Evolutionary conservation across 73 alveolate species (phyloP), one percentile per base, ranked within the genome.

Genomic region (Paramecium sexaurelia): DNA sequence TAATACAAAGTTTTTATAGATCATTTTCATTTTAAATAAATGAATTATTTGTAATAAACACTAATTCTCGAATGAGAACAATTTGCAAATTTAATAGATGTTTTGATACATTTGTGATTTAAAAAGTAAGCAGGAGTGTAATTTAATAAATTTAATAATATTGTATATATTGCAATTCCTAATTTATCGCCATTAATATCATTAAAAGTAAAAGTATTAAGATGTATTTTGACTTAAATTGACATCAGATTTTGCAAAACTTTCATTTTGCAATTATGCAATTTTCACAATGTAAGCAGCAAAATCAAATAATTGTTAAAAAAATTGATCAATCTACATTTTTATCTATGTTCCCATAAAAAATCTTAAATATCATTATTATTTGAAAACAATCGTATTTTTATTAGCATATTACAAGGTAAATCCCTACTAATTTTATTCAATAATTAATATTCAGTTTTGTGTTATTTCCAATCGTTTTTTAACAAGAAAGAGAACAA

Each of bases 101-200:
- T 39, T 24, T 29, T 78, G 26, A 39, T 43, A 11, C 90, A 78
- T 45, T 22, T 37, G 6, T 78, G 90, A 78, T 78, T 45, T 20
- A 78, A 24, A 43, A 24, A 78, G n/a, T 78, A 41, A 10, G 90
- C 71, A 22, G 90, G 90, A 10, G 75, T n/a, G n/a, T n/a, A n/a
- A n/a, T n/a, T n/a, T n/a, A n/a, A n/a, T n/a, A n/a, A n/a, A n/a
- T n/a, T n/a, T n/a, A n/a, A n/a, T n/a, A n/a, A n/a, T n/a, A n/a
- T n/a, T n/a, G n/a, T 78, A 43, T 78, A 78, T 24, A 78, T 2
- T 78, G 73, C 90, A 24, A 78, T 45, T 78, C 75, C 90, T 11
- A 78, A 24, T 3, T 45, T 41, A 20, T 78, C 73, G 19, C 90
- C 90, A 39, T 41, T 22, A 7, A 29, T 78, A 22, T 78, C 71